A percentile compares a stretch with the other conserved stretches of the same genome.
Evolutionary conservation across 306 rosid genomes (phyloP).

Genomic region (Crotalaria pallida): DNA sequence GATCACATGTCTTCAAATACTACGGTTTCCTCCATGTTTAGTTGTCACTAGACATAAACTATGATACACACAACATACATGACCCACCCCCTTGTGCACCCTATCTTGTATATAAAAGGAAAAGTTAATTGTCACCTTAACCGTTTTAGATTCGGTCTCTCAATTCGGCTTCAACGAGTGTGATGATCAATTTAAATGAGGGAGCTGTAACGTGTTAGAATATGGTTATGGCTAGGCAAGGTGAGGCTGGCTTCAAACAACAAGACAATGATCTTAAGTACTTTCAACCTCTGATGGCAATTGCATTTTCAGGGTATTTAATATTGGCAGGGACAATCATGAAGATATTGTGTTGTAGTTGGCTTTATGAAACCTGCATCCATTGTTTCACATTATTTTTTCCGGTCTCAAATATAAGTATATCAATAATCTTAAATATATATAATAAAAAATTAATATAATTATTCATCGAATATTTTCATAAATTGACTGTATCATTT

Average conservation of each 20-base stretch:
- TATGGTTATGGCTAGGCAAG: conserved; percentile 7
- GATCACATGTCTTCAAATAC: conserved; percentile 42
- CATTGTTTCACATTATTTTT: too few species aligned
- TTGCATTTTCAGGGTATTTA: conserved; percentile 22
- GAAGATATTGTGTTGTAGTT: neutral
- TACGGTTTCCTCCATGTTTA: conserved; percentile 41
- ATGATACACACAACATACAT: conserved; percentile 29
- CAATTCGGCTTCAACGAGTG: conserved; percentile 7
- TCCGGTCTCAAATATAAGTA: too few species aligned
- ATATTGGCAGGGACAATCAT: conserved; percentile 25
- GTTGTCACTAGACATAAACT: conserved; percentile 27
- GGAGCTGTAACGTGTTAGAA: neutral
- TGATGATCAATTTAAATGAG: conserved; percentile 19
- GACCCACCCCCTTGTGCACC: conserved; percentile 45
- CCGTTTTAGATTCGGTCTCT: conserved; percentile 38
- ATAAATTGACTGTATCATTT: too few species aligned
- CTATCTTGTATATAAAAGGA: conserved; percentile 18
- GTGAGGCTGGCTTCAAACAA: conserved; percentile 29
- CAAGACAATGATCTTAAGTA: conserved; percentile 36
- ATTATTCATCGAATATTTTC: too few species aligned
- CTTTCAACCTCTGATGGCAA: conserved; percentile 31
- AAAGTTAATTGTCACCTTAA: conserved; percentile 21
- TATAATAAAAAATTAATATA: too few species aligned
- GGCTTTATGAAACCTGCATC: neutral
- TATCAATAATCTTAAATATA: too few species aligned